A percentile compares a stretch with the other conserved stretches of the same genome.
Evolutionary conservation across 306 rosid genomes (phyloP).

Genomic region (Lupinus albus): DNA sequence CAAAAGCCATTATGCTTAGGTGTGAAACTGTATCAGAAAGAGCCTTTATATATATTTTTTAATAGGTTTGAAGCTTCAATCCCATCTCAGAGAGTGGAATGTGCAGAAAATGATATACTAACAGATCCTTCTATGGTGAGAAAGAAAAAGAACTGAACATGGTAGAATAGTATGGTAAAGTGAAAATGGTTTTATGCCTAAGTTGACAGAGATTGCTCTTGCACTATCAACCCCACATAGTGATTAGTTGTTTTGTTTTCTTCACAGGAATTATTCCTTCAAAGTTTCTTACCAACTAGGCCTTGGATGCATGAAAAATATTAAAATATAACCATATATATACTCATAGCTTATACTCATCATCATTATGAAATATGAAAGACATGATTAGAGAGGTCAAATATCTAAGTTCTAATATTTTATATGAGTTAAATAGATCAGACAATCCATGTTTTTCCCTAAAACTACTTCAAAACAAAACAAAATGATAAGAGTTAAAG

Average conservation of each 20-base stretch:
- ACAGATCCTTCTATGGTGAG: slow-evolving; percentile 45
- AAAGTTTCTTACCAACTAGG: slow-evolving; percentile 46
- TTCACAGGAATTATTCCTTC: slow-evolving; percentile 37
- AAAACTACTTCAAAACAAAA: too few relatives aligned
- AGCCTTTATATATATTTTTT: slow-evolving; percentile 24
- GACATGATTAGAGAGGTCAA: too few relatives aligned
- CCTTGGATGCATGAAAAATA: not conserved
- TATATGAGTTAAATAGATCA: too few relatives aligned
- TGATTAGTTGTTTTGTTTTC: slow-evolving; percentile 36
- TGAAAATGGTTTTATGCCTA: slow-evolving; percentile 49
- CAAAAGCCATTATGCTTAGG: slow-evolving; percentile 48
- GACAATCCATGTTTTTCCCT: too few relatives aligned
- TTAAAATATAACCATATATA: too few relatives aligned
- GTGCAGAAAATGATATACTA: slow-evolving; percentile 57
- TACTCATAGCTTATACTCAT: too few relatives aligned
- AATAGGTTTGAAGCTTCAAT: slow-evolving; percentile 50
- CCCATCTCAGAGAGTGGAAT: slow-evolving; percentile 35
- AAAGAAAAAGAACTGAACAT: slow-evolving; percentile 28
- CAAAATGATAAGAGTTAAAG: too few relatives aligned
- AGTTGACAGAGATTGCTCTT: slow-evolving; percentile 50
- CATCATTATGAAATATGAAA: too few relatives aligned
- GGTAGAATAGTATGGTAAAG: slow-evolving; percentile 31
- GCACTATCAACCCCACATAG: slow-evolving; percentile 43
- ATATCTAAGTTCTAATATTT: too few relatives aligned
- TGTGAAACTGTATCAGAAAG: slow-evolving; percentile 3